These are phyloP conservation scores for Hibiscus trionum DNA, from an alignment of 345 rosid species.

Conservation along the genomic window DNA sequence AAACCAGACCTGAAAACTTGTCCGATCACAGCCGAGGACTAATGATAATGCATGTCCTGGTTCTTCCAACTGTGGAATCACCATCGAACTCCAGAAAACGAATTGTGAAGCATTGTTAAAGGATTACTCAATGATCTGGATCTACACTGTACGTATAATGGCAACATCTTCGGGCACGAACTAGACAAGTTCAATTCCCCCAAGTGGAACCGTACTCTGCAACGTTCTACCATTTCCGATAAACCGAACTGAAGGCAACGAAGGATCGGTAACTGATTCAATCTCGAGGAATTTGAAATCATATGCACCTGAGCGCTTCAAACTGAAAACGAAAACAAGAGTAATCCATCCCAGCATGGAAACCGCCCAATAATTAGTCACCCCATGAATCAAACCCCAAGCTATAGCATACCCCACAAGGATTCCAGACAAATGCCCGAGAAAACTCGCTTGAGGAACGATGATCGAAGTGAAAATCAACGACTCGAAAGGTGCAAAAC, in stretches of 20 bases:
- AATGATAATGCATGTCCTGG: background rate
- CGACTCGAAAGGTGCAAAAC: background rate
- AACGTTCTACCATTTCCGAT: constrained; percentile 64
- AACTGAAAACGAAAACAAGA: constrained; percentile 59
- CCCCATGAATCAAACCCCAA: constrained; percentile 87
- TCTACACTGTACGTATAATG: background rate
- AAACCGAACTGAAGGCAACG: constrained; percentile 76
- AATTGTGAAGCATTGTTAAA: background rate
- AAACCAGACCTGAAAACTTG: background rate
- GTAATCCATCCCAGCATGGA: constrained; percentile 78
- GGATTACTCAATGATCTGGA: background rate
- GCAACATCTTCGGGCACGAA: background rate
- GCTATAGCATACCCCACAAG: constrained; percentile 37
- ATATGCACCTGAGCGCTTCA: constrained; percentile 83
- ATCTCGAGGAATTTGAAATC: constrained; percentile 77
- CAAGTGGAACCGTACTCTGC: constrained; percentile 63
- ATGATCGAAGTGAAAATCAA: background rate
- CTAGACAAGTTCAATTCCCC: constrained; percentile 60
- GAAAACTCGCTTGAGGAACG: background rate
- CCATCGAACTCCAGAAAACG: background rate
- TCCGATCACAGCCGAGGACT: background rate
- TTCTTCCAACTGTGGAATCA: too few species aligned
- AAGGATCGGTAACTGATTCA: constrained; percentile 76
- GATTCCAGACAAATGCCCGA: background rate
- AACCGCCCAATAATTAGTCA: constrained; percentile 91